Percentiles rank a stretch among this genome's conserved stretches.
These are phyloP conservation scores for Scalesia atractyloides DNA, from an alignment of 129 eudicot species.

Conservation along the genomic window DNA sequence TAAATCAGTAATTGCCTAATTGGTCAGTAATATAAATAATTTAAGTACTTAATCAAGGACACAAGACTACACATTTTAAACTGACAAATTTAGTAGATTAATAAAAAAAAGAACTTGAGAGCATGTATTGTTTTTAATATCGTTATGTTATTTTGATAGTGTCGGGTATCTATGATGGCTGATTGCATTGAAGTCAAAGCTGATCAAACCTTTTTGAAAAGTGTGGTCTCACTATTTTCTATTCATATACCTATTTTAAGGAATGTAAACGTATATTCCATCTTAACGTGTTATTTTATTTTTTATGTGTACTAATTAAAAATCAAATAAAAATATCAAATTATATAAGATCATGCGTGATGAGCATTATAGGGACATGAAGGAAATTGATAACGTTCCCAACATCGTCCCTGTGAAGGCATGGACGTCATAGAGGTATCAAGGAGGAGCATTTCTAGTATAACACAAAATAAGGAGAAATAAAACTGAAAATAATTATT, in stretches of 20 bases:
- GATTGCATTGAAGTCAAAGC: constrained; percentile 28
- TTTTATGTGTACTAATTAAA: too few species aligned
- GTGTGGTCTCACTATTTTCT: constrained; percentile 10
- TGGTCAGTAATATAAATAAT: neutral
- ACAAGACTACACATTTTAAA: constrained; percentile 1
- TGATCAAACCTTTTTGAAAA: constrained; percentile 23
- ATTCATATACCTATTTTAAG: neutral
- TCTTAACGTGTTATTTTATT: too few species aligned
- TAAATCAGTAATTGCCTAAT: neutral
- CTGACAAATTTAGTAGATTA: constrained; percentile 7
- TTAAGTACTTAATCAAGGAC: neutral
- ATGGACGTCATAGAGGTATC: too few species aligned
- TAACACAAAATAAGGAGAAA: too few species aligned
- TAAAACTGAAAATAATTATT: too few species aligned
- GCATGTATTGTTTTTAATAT: constrained; percentile 13
- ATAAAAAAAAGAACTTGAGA: neutral
- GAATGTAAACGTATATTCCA: neutral
- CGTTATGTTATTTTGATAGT: constrained; percentile 19
- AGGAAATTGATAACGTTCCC: too few species aligned
- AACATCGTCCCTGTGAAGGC: too few species aligned
- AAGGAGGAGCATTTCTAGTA: too few species aligned
- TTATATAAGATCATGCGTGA: too few species aligned
- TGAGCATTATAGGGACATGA: too few species aligned
- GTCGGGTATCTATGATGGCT: constrained; percentile 25
- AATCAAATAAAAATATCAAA: too few species aligned